Evolutionary conservation across 192 early-diverging fungal species (phyloP).

Genomic region (Rhizophagus clarus): DNA sequence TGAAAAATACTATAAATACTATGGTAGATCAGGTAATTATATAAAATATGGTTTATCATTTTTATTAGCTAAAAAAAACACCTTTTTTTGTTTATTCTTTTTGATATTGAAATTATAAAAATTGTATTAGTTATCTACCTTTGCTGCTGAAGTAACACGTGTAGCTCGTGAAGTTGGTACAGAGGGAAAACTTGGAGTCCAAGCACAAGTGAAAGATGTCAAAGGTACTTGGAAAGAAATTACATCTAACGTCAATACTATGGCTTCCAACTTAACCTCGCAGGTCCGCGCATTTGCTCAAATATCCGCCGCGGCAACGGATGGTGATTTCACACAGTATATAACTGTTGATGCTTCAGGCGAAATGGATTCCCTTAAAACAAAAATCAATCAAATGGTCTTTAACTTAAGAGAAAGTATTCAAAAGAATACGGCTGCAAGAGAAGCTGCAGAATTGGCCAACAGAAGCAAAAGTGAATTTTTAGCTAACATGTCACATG

Average conservation of each 20-base stretch:
- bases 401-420: constrained; percentile 74
- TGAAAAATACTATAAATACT: constrained; percentile 75
- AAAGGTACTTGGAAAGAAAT: constrained; percentile 79
- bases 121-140: constrained; percentile 40
- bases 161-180: constrained; percentile 77
- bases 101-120: background rate
- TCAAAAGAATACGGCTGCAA: constrained; percentile 74
- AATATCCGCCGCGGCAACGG: constrained; percentile 73
- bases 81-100: background rate
- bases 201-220: constrained; percentile 72
- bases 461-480: constrained; percentile 79
- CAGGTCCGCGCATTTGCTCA: constrained; percentile 83
- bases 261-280: constrained; percentile 72
- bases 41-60: background rate
- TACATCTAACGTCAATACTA: constrained; percentile 74
- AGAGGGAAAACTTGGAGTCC: constrained; percentile 77
- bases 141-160: constrained; percentile 69
- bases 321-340: constrained; percentile 69
- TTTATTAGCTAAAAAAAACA: background rate
- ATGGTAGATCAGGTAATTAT: constrained; percentile 62
- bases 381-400: constrained; percentile 86
- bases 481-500: constrained; percentile 67
- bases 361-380: constrained; percentile 83
- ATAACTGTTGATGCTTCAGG: constrained; percentile 81
- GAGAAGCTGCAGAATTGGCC: constrained; percentile 79